Percentiles rank a stretch among this genome's conserved stretches.
phyloP scores from a whole-genome alignment of 2,329 filamentous ascomycete genomes.

The Ophiostoma triangulosporum region DNA sequence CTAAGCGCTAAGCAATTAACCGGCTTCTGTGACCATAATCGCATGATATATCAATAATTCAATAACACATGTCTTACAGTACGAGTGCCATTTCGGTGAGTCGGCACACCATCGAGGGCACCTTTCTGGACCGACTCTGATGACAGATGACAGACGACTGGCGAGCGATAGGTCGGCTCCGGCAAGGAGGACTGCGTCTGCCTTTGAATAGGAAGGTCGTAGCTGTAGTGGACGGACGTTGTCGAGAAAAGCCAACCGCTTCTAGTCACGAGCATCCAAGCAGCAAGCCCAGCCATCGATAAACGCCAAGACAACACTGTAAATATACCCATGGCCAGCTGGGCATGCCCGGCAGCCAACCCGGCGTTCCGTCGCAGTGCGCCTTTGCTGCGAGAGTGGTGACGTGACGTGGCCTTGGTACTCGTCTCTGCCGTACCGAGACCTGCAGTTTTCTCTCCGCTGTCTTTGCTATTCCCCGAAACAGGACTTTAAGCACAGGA shows the following conservation, averaged over 20 bases:
- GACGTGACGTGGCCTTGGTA: too few relatives aligned
- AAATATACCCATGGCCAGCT: background rate
- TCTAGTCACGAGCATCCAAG: too few relatives aligned
- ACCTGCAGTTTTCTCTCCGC: too few relatives aligned
- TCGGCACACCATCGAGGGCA: background rate
- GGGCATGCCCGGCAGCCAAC: background rate
- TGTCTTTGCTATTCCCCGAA: too few relatives aligned
- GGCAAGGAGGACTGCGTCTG: too few relatives aligned
- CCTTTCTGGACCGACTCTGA: too few relatives aligned
- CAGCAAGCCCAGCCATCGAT: too few relatives aligned
- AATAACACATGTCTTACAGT: background rate
- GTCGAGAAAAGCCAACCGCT: background rate
- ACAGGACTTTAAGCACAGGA: too few relatives aligned
- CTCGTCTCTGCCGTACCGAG: too few relatives aligned
- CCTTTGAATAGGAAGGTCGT: background rate
- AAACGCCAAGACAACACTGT: background rate
- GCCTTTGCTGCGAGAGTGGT: too few relatives aligned
- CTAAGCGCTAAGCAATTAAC: background rate
- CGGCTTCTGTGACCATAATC: background rate
- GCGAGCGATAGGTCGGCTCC: too few relatives aligned
- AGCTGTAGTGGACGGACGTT: background rate
- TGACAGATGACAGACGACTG: too few relatives aligned
- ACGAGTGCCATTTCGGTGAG: background rate
- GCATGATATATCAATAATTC: background rate
- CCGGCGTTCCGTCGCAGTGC: background rate